Conservation (phyloP, 192 early-diverging fungal species). For the Rhizophagus sp. region DNA sequence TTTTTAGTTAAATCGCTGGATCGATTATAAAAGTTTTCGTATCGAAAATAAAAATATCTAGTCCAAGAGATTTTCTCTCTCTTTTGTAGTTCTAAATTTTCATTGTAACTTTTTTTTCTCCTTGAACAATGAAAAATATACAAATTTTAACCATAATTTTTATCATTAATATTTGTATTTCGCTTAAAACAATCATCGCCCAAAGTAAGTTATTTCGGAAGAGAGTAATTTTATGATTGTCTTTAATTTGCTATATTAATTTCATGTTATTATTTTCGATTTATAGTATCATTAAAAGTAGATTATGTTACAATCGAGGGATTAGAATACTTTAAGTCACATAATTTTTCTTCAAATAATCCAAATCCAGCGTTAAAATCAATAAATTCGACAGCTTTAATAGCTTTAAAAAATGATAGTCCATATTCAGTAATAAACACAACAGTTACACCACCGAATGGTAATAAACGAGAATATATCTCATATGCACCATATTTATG, state of each 20-base stretch:
- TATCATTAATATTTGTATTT: not conserved
- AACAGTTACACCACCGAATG: not conserved
- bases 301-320: not conserved
- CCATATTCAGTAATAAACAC: constrained; percentile 18
- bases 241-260: no score
- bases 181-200: not conserved
- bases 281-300: not conserved
- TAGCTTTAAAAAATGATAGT: not conserved
- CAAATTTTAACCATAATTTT: not conserved
- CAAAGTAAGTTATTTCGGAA: not conserved
- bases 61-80: no score
- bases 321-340: not conserved
- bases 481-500: constrained; percentile 20
- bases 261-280: no score
- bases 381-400: not conserved
- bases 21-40: no score
- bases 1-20: no score
- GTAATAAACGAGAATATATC: constrained; percentile 1
- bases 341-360: not conserved
- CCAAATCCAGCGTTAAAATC: constrained; percentile 3
- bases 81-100: no score
- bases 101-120: no score
- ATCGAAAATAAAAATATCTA: no score
- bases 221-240: no score
- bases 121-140: not conserved